Evolutionary conservation across 768 basidiomycete species (phyloP).

Genomic region (Phylloporus sp.): DNA sequence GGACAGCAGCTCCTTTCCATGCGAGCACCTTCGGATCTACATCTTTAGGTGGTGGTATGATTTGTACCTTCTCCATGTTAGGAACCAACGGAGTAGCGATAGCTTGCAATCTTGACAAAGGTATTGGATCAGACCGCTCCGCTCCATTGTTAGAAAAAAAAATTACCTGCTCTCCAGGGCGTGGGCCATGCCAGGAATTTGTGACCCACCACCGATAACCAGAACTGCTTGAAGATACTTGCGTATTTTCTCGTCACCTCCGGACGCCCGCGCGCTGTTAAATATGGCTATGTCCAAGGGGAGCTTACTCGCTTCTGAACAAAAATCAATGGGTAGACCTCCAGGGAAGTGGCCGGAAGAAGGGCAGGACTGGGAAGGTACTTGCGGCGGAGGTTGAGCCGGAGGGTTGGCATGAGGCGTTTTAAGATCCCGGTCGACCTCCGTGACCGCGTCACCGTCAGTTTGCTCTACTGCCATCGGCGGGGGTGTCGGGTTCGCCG

Average conservation of each 20-base stretch:
- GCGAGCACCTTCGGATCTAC: slow-evolving; percentile 84
- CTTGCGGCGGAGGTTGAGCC: slow-evolving; percentile 18
- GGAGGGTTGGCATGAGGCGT: slow-evolving; percentile 23
- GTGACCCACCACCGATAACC: slow-evolving; percentile 79
- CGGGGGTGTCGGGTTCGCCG: slow-evolving; percentile 31
- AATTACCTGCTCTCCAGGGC: slow-evolving; percentile 80
- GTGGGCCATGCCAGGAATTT: slow-evolving; percentile 77
- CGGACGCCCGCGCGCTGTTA: slow-evolving; percentile 84
- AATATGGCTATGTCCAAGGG: slow-evolving; percentile 91
- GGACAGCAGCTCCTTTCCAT: slow-evolving; percentile 93
- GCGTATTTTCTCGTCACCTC: slow-evolving; percentile 83
- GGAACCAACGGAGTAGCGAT: slow-evolving; percentile 78
- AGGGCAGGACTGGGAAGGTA: slow-evolving; percentile 14
- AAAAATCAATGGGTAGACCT: slow-evolving; percentile 66
- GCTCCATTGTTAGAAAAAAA: not conserved
- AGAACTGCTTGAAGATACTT: slow-evolving; percentile 86
- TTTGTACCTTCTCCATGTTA: slow-evolving; percentile 83
- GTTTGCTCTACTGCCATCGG: slow-evolving; percentile 18
- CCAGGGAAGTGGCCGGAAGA: slow-evolving; percentile 32
- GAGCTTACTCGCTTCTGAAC: slow-evolving; percentile 81
- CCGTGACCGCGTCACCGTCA: slow-evolving; percentile 37
- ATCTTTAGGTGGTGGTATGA: slow-evolving; percentile 92
- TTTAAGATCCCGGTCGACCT: slow-evolving; percentile 43
- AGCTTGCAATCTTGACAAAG: slow-evolving; percentile 52
- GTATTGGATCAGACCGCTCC: slow-evolving; percentile 5